Percentiles rank a stretch among this genome's conserved stretches.
phyloP scores from a whole-genome alignment of 768 basidiomycete species.

The Lentinula detonsa region DNA sequence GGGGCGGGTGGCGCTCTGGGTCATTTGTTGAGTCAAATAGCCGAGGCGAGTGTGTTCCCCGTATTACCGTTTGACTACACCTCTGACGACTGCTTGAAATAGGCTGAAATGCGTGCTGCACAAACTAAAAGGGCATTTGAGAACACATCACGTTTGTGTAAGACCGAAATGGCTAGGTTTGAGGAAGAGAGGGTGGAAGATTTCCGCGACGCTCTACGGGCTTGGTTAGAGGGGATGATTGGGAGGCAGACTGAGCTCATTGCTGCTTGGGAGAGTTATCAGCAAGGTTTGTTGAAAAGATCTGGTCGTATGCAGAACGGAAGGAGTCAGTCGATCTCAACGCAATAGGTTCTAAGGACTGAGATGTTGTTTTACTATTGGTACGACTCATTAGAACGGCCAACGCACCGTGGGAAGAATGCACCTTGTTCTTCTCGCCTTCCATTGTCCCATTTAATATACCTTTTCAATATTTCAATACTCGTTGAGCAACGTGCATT shows the following conservation, averaged over 20 bases:
- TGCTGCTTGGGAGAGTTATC: conserved; percentile 75
- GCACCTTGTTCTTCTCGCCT: not conserved
- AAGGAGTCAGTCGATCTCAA: not conserved
- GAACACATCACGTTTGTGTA: conserved; percentile 79
- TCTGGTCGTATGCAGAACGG: conserved; percentile 17
- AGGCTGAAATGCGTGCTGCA: conserved; percentile 82
- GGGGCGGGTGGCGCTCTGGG: conserved; percentile 27
- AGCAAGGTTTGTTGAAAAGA: conserved; percentile 59
- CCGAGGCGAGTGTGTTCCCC: conserved; percentile 50
- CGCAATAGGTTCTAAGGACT: not conserved
- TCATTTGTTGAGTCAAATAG: conserved; percentile 71
- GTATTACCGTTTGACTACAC: not conserved
- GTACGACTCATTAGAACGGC: too few species aligned
- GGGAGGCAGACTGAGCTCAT: conserved; percentile 82
- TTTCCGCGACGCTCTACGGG: conserved; percentile 80
- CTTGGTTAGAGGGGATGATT: conserved; percentile 85
- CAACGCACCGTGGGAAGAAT: not conserved
- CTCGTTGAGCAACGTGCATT: too few species aligned
- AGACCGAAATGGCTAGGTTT: conserved; percentile 84
- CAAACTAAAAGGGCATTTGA: conserved; percentile 90
- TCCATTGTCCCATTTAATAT: not conserved
- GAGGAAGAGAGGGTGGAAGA: conserved; percentile 92
- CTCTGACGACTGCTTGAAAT: not conserved
- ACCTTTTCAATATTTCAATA: not conserved
- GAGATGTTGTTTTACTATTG: not conserved